Base-by-base conservation (phyloP, 1,139 yeast species). In the Suhomyces anneliseae region DNA sequence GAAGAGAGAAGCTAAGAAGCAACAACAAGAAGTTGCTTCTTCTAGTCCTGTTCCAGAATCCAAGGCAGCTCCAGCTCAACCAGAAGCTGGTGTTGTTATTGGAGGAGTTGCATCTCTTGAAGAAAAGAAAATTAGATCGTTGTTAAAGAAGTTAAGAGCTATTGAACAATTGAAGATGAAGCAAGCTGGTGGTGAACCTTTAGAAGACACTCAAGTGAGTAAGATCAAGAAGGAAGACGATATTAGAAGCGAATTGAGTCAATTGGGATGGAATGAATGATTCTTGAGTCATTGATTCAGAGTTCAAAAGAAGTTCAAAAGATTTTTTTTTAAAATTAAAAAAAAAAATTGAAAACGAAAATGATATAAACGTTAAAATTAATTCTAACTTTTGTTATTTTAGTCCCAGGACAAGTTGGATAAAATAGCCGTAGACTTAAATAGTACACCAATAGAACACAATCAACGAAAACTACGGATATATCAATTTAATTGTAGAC, bases 121-220 rank as follows among this genome's bases (percentile, higher is more conserved):
- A 68, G 98, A 93, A 58, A 93, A 92, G 76, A 90, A 90, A 69
- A 85, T 90, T 55, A 82, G 99, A 64, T 85, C 95, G 27, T 78
- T 93, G 62, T 78, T 92, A 66, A 93, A 93, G 74, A 95, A 95
- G 70, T 78, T 93, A 55, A 81, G 98, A 61, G 98, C 99, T 11
- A 93, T 93, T 56, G 96, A 92, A 66, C 84, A 83, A 44, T 79
- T 95, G 60, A 92, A 92, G 68, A 81, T 81, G 77, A 87, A 92
- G 63, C 93, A 88, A 69, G 89, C 88, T 15, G 75, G 74, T 44
- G 96, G 95, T 43, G 97, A 90, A 55, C 76, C 83, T 52, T 79
- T 93, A 55, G 99, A 93, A 69, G 96, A 87, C 61, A 93, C 98
- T 32, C 99, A 93, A 72, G 73, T 90, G 37, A 78, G 89, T 63